A percentile compares a stretch with the other conserved stretches of the same genome.
Evolutionary conservation across 495 filamentous ascomycete genomes (phyloP).

Genomic region (Talaromyces nanjingensis): DNA sequence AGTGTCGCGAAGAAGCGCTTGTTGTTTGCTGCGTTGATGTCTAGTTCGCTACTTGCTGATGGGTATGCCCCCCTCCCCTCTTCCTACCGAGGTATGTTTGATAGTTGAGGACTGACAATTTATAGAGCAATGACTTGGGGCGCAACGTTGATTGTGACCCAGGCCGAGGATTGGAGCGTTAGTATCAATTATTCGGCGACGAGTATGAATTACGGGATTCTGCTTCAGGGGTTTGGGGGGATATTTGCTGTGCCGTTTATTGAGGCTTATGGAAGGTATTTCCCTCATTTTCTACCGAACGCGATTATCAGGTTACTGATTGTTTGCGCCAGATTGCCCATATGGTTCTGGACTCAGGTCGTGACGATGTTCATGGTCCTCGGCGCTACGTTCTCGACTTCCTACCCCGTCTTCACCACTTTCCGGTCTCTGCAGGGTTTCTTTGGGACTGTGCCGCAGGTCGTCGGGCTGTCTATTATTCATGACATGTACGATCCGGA

Average conservation of each 20-base stretch:
- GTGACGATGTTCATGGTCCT: slow-evolving; percentile 40
- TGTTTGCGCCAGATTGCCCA: too few relatives aligned
- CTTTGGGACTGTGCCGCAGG: slow-evolving; percentile 38
- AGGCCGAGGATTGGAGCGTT: slow-evolving; percentile 43
- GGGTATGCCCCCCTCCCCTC: slow-evolving; percentile 16
- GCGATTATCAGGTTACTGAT: too few relatives aligned
- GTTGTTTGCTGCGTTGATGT: slow-evolving; percentile 30
- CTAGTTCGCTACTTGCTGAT: slow-evolving; percentile 30
- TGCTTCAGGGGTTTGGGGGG: slow-evolving; percentile 47
- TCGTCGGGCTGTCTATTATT: slow-evolving; percentile 38
- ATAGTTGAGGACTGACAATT: slow-evolving; percentile 20
- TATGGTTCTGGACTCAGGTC: slow-evolving; percentile 47
- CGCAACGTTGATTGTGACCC: slow-evolving; percentile 38
- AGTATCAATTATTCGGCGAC: slow-evolving; percentile 30
- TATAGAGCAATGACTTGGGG: slow-evolving; percentile 44
- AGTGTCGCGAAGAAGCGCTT: slow-evolving; percentile 22
- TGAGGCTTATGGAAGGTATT: slow-evolving; percentile 40
- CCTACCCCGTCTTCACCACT: slow-evolving; percentile 39
- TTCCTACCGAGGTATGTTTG: slow-evolving; percentile 2
- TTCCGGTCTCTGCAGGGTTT: slow-evolving; percentile 48
- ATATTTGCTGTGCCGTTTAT: slow-evolving; percentile 45
- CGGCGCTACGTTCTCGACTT: slow-evolving; percentile 36
- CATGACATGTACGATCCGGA: slow-evolving; percentile 41
- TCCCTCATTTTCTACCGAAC: too few relatives aligned
- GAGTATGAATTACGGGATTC: slow-evolving; percentile 43